Conservation (phyloP, 2,329 filamentous ascomycete genomes). For the Xylaria sp. region DNA sequence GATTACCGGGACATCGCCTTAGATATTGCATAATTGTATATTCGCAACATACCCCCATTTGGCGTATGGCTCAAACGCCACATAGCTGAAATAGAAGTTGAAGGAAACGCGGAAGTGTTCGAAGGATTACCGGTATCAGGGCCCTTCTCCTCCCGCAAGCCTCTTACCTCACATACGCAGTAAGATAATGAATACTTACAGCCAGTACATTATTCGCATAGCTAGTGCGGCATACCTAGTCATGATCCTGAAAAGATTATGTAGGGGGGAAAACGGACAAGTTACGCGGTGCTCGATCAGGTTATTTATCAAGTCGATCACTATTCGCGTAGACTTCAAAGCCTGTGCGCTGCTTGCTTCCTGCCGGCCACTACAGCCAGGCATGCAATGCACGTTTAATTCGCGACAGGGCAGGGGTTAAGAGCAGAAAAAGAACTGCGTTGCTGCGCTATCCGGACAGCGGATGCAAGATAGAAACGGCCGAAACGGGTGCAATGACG, state of each 20-base stretch:
- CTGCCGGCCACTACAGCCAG: slow-evolving; percentile 17
- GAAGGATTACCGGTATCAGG: slow-evolving; percentile 34
- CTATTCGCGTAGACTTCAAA: not conserved
- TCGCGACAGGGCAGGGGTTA: slow-evolving; percentile 21
- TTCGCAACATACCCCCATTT: not conserved
- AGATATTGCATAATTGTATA: slow-evolving; percentile 10
- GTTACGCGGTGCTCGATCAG: slow-evolving; percentile 31
- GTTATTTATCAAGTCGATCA: slow-evolving; percentile 25
- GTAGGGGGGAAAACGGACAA: slow-evolving; percentile 24
- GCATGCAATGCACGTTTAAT: slow-evolving; percentile 39
- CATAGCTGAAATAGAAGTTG: slow-evolving; percentile 4
- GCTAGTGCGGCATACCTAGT: not conserved
- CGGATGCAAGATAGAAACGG: slow-evolving; percentile 35
- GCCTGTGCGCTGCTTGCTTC: slow-evolving; percentile 18
- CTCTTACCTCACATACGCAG: slow-evolving; percentile 18
- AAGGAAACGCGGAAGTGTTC: slow-evolving; percentile 11
- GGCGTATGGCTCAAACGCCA: slow-evolving; percentile 10
- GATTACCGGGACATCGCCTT: slow-evolving; percentile 8
- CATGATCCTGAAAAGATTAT: slow-evolving; percentile 17
- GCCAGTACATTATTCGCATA: not conserved
- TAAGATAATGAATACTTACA: not conserved
- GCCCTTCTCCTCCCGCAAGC: slow-evolving; percentile 28
- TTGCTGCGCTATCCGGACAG: slow-evolving; percentile 31
- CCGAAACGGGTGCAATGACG: slow-evolving; percentile 33
- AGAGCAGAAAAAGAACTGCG: slow-evolving; percentile 10